Conservation (phyloP, 148 eudicot species). For the Dianthus caryophyllus region DNA sequence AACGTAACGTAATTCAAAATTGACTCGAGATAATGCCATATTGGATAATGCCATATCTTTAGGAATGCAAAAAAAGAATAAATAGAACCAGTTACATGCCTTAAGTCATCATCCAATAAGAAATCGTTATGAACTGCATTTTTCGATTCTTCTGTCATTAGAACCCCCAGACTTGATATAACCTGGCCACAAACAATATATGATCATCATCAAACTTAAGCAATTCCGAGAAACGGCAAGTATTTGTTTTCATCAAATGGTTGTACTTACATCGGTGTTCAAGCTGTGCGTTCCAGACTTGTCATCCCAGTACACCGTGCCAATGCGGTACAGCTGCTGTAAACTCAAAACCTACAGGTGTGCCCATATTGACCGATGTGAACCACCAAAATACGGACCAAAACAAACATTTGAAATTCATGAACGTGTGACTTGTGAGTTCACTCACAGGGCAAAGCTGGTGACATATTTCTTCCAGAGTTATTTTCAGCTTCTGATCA, state of each 20-base stretch:
- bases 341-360: slow-evolving; percentile 75
- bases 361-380: slow-evolving; percentile 23
- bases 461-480: slow-evolving; percentile 77
- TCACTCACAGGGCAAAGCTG: slow-evolving; percentile 82
- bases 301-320: slow-evolving; percentile 99
- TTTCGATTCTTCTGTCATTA: slow-evolving; percentile 92
- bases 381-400: slow-evolving; percentile 2
- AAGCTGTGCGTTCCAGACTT: slow-evolving; percentile 96
- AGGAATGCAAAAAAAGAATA: not conserved
- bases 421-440: not conserved
- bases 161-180: slow-evolving; percentile 82
- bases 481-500: slow-evolving; percentile 90
- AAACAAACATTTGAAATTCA: not conserved
- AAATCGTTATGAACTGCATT: slow-evolving; percentile 83
- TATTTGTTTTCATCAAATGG: not conserved
- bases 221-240: slow-evolving; percentile 9
- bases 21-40: not conserved
- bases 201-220: not conserved
- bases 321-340: slow-evolving; percentile 87
- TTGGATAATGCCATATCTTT: too few species aligned
- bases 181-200: slow-evolving; percentile 40
- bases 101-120: slow-evolving; percentile 90
- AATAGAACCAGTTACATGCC: slow-evolving; percentile 38
- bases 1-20: not conserved
- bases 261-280: slow-evolving; percentile 66